phyloP scores from a whole-genome alignment of 306 rosid genomes.

The Styphnolobium japonicum region DNA sequence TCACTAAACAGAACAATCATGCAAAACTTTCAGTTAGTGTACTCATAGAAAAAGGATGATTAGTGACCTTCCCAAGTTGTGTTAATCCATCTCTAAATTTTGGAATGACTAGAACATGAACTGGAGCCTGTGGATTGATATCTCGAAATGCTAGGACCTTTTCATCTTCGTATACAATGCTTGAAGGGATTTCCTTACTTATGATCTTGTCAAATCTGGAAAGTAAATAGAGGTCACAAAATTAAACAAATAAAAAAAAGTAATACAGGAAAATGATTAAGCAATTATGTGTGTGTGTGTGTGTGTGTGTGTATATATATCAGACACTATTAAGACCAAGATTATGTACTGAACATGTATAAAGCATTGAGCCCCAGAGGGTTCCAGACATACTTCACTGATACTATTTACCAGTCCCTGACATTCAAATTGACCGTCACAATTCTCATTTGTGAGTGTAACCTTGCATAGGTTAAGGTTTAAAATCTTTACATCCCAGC shows the following conservation, averaged over 20 bases:
- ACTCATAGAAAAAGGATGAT: neutral
- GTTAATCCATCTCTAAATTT: conserved; percentile 84
- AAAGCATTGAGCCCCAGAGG: neutral
- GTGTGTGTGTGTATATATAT: neutral
- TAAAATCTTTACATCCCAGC: neutral
- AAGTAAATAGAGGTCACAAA: neutral
- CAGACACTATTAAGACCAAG: neutral
- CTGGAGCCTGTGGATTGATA: conserved; percentile 82
- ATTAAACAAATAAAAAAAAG: neutral
- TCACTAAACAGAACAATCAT: neutral
- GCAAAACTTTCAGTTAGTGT: neutral
- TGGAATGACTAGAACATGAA: conserved; percentile 85
- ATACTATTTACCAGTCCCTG: neutral
- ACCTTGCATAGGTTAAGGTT: neutral
- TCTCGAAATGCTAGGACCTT: conserved; percentile 85
- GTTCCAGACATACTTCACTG: neutral
- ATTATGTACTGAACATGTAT: neutral
- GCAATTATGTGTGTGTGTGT: neutral
- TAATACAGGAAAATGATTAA: neutral
- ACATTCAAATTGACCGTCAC: neutral
- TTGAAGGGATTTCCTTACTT: conserved; percentile 86
- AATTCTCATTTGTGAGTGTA: neutral
- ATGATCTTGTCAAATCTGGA: conserved; percentile 90
- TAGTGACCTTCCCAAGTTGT: conserved; percentile 66
- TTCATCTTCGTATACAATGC: conserved; percentile 69